A percentile compares a stretch with the other conserved stretches of the same genome.
Conservation (phyloP, 1,284 basidiomycete species). For the Sparassis latifolia region DNA sequence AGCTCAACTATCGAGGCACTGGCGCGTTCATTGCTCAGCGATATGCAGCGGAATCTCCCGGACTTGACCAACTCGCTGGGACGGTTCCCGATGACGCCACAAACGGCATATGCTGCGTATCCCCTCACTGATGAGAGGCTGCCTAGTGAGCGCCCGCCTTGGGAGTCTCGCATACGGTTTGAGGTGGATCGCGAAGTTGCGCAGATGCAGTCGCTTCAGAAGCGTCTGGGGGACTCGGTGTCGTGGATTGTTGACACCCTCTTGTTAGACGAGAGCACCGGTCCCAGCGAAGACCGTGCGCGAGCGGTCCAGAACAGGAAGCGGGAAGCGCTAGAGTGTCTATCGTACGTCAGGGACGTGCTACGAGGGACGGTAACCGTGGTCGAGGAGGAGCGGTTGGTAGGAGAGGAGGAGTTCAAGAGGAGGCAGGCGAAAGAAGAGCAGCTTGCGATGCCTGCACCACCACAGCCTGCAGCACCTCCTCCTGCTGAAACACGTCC, state of each 20-base stretch:
- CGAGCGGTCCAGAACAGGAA: slow-evolving; percentile 37
- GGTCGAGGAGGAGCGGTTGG: slow-evolving; percentile 58
- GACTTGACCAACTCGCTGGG: slow-evolving; percentile 69
- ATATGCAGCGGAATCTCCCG: slow-evolving; percentile 69
- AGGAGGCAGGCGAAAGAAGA: slow-evolving; percentile 25
- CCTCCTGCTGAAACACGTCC: slow-evolving; percentile 18
- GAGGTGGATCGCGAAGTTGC: slow-evolving; percentile 61
- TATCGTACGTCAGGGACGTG: slow-evolving; percentile 71
- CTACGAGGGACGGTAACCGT: slow-evolving; percentile 45
- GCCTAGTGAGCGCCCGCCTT: slow-evolving; percentile 49
- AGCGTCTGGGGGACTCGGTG: slow-evolving; percentile 58
- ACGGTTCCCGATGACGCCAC: slow-evolving; percentile 38
- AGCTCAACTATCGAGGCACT: slow-evolving; percentile 13
- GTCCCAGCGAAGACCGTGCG: slow-evolving; percentile 33
- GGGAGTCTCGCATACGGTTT: slow-evolving; percentile 58
- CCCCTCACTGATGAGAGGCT: slow-evolving; percentile 58
- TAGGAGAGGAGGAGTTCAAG: slow-evolving; percentile 44
- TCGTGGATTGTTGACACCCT: slow-evolving; percentile 67
- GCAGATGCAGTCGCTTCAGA: slow-evolving; percentile 46
- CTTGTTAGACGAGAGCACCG: slow-evolving; percentile 46
- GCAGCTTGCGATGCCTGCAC: slow-evolving; percentile 15
- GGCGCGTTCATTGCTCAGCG: background rate
- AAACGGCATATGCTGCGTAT: slow-evolving; percentile 41
- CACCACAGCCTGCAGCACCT: slow-evolving; percentile 22
- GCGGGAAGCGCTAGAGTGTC: slow-evolving; percentile 63